phyloP scores from a whole-genome alignment of 2,329 filamentous ascomycete species.

The Colletotrichum limetticola region DNA sequence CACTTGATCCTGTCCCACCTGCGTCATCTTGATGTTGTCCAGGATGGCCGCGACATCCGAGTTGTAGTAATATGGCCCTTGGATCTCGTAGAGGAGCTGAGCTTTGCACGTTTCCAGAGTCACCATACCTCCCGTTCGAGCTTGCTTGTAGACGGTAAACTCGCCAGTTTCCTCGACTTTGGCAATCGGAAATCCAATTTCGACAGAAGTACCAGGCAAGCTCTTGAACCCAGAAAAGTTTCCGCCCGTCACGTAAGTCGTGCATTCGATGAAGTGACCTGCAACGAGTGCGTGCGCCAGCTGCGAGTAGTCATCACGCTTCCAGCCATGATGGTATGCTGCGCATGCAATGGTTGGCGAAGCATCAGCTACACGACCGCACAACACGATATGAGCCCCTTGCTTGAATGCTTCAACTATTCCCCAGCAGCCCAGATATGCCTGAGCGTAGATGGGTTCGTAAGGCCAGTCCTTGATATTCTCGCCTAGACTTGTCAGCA shows the following conservation, averaged over 20 bases:
- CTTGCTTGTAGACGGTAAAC: slow-evolving; percentile 47
- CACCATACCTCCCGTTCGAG: slow-evolving; percentile 47
- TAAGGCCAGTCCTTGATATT: slow-evolving; percentile 34
- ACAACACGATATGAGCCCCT: slow-evolving; percentile 55
- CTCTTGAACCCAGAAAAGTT: slow-evolving; percentile 61
- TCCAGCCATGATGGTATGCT: slow-evolving; percentile 63
- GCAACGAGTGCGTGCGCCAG: slow-evolving; percentile 59
- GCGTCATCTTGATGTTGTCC: slow-evolving; percentile 54
- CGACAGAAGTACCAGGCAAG: slow-evolving; percentile 28
- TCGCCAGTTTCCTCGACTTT: slow-evolving; percentile 57
- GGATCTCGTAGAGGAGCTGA: slow-evolving; percentile 58
- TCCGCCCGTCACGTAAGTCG: slow-evolving; percentile 60
- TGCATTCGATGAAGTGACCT: slow-evolving; percentile 62
- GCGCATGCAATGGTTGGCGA: slow-evolving; percentile 62
- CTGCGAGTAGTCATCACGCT: slow-evolving; percentile 52
- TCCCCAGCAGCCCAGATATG: slow-evolving; percentile 60
- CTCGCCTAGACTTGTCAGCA: not conserved
- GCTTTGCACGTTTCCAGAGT: slow-evolving; percentile 45
- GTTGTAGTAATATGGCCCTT: slow-evolving; percentile 56
- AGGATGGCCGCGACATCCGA: slow-evolving; percentile 55
- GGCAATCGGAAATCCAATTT: slow-evolving; percentile 60
- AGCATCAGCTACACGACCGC: slow-evolving; percentile 56
- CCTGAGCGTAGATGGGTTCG: slow-evolving; percentile 49
- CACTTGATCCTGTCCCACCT: slow-evolving; percentile 48
- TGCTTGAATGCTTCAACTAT: slow-evolving; percentile 54